These are phyloP conservation scores for Gentiana macrophylla DNA, from an alignment of 257 asterid genomes.

Conservation along the genomic window DNA sequence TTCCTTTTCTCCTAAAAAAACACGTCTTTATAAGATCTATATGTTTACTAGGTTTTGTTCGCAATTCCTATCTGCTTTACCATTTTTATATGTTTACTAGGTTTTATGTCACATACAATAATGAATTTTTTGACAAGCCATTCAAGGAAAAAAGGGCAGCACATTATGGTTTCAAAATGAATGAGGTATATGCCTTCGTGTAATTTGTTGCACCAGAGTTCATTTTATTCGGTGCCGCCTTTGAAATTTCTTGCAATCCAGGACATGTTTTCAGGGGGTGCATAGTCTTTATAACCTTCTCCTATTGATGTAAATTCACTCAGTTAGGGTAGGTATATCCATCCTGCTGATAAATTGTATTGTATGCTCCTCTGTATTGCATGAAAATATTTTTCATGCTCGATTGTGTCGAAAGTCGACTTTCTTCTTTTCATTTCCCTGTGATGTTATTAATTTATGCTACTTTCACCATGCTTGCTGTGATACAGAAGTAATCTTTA, in stretches of 20 bases:
- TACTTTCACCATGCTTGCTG: not conserved
- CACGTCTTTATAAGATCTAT: too few species aligned
- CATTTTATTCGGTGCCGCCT: not conserved
- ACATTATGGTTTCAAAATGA: constrained; percentile 73
- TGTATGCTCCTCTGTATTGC: not conserved
- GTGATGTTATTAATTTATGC: not conserved
- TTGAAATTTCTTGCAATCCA: not conserved
- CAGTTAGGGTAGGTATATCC: not conserved
- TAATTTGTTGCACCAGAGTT: not conserved
- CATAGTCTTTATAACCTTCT: not conserved
- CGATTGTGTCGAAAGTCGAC: not conserved
- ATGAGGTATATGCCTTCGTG: constrained; percentile 41
- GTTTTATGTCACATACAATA: constrained; percentile 90
- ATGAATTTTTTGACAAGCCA: constrained; percentile 99
- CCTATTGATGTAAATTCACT: not conserved
- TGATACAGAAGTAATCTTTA: not conserved
- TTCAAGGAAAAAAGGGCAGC: constrained; percentile 82
- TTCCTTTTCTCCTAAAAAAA: too few species aligned
- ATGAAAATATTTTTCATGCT: too few species aligned
- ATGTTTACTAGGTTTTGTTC: too few species aligned
- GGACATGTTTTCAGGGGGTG: not conserved
- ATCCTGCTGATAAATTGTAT: not conserved
- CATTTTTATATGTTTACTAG: constrained; percentile 25
- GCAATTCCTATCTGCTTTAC: too few species aligned
- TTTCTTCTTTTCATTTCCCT: not conserved